Conservation (phyloP, 1,284 basidiomycete species). For the Rugiboletus extremiorientalis region DNA sequence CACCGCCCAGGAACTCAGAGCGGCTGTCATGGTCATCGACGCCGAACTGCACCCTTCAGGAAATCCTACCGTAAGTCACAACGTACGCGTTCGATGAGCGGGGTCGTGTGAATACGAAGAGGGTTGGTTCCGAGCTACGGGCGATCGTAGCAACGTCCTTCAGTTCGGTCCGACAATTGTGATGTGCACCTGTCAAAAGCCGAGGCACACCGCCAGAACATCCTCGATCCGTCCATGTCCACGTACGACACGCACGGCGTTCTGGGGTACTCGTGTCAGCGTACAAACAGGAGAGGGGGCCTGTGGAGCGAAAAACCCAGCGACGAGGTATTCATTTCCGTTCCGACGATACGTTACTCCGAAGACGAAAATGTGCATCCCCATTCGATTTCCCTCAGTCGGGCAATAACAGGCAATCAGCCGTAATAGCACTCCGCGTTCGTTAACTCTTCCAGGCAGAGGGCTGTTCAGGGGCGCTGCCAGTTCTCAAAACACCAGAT, state of each 20-base stretch:
- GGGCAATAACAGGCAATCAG: neutral
- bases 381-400: neutral
- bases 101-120: neutral
- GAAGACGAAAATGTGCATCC: neutral
- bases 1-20: neutral
- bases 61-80: neutral
- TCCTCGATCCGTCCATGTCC: neutral
- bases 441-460: neutral
- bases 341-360: slow-evolving; percentile 5
- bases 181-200: neutral
- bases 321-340: slow-evolving; percentile 17
- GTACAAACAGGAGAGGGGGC: neutral
- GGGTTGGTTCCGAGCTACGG: neutral
- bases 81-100: neutral
- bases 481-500: neutral
- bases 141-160: neutral
- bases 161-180: neutral
- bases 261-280: neutral
- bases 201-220: neutral
- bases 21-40: neutral
- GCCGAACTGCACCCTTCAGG: neutral
- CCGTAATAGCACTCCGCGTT: neutral
- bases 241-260: neutral
- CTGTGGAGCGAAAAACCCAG: neutral
- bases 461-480: neutral